Evolutionary conservation across 352 stramenopile species (phyloP).

Genomic region (Phytophthora pisi): DNA sequence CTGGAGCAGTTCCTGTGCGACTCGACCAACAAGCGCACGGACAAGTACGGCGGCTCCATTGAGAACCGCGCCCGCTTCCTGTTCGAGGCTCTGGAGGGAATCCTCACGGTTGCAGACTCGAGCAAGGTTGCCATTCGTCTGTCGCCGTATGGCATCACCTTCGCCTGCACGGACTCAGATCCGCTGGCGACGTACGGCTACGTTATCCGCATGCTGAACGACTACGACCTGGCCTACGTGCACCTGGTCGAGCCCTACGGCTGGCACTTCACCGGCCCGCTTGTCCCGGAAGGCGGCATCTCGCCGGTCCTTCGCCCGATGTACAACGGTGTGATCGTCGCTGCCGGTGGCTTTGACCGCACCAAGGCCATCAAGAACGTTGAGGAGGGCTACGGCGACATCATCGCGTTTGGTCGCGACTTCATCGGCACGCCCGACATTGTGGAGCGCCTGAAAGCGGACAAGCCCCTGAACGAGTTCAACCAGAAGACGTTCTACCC

Average conservation of each 20-base stretch:
- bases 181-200: slow-evolving; percentile 31
- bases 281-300: slow-evolving; percentile 39
- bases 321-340: slow-evolving; percentile 52
- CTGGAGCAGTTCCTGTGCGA: slow-evolving; percentile 87
- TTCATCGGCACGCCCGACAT: slow-evolving; percentile 65
- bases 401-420: slow-evolving; percentile 53
- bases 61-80: slow-evolving; percentile 81
- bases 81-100: slow-evolving; percentile 57
- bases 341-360: slow-evolving; percentile 38
- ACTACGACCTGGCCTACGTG: slow-evolving; percentile 43
- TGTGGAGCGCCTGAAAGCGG: slow-evolving; percentile 41
- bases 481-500: slow-evolving; percentile 40
- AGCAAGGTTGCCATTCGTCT: slow-evolving; percentile 33
- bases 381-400: slow-evolving; percentile 35
- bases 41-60: slow-evolving; percentile 77
- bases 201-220: slow-evolving; percentile 37
- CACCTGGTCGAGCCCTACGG: slow-evolving; percentile 46
- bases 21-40: slow-evolving; percentile 67
- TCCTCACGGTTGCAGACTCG: slow-evolving; percentile 26
- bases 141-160: slow-evolving; percentile 30
- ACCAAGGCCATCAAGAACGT: slow-evolving; percentile 36
- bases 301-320: slow-evolving; percentile 39
- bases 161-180: slow-evolving; percentile 16
- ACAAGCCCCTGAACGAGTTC: slow-evolving; percentile 43
- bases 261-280: slow-evolving; percentile 20